Percentiles rank a stretch among this genome's conserved stretches.
Evolutionary conservation across 2,329 filamentous ascomycete species (phyloP).

Genomic region (Rhynchosporium secalis): DNA sequence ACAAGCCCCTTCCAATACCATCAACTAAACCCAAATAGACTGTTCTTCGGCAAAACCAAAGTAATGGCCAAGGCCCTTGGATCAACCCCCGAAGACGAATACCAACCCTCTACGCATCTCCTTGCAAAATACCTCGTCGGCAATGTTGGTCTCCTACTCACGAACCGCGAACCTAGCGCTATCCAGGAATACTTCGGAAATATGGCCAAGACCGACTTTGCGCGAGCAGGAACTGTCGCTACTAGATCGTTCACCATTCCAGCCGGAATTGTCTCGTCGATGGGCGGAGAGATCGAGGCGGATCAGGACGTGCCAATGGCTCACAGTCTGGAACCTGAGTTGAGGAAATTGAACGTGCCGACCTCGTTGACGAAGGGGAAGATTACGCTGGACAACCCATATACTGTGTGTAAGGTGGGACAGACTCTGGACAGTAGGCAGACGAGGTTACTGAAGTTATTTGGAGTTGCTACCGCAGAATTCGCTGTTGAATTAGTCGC

Average conservation of each 20-base stretch:
- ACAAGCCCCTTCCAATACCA: too few species aligned
- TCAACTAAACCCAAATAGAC: conserved; percentile 49
- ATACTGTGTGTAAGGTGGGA: conserved; percentile 74
- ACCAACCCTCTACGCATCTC: conserved; percentile 73
- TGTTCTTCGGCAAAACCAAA: conserved; percentile 99
- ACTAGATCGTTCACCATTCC: conserved; percentile 78
- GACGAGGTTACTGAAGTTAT: conserved; percentile 90
- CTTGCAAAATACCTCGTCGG: conserved; percentile 72
- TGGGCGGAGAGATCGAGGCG: conserved; percentile 73
- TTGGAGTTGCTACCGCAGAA: conserved; percentile 86
- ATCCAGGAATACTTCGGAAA: conserved; percentile 72
- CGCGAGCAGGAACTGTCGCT: conserved; percentile 78
- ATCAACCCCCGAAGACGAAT: conserved; percentile 71
- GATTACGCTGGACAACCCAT: conserved; percentile 64
- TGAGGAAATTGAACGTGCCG: conserved; percentile 86
- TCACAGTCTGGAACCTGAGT: conserved; percentile 85
- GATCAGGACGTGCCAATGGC: conserved; percentile 85
- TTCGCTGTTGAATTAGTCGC: conserved; percentile 82
- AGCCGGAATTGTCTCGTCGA: conserved; percentile 76
- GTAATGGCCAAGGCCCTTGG: conserved; percentile 97
- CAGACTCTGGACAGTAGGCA: conserved; percentile 86
- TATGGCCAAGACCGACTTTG: conserved; percentile 81
- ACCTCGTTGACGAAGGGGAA: conserved; percentile 86
- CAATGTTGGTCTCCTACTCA: conserved; percentile 88
- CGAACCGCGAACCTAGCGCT: conserved; percentile 67